Base-by-base conservation (phyloP, 192 early-diverging fungal genomes). In the Entomortierella lignicola region DNA sequence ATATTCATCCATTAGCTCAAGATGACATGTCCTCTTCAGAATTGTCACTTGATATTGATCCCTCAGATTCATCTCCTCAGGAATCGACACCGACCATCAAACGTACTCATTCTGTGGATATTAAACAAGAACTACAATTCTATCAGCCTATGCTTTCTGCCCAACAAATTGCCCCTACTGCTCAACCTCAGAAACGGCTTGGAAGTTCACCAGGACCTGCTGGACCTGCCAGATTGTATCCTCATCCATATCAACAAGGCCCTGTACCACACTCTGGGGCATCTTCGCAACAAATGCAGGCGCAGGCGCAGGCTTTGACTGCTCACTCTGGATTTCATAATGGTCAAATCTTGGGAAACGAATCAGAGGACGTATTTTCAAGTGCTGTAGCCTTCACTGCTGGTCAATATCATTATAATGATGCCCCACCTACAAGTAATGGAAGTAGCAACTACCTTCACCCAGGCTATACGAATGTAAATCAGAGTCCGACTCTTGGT, bases 111-210 rank as follows among this genome's bases (percentile, higher is more conserved):
- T 72, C 70, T 50, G 70, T 72, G 4, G 70, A 72, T 12, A 72
- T 72, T 29, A 72, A 72, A 55, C 70, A 72, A 29, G 70, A 72
- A 26, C 57, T 72, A 20, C 70, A 72, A 25, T 63, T 72, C 18
- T 72, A 72, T 25, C 70, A 72, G 23, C 70, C 70, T 23, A 55
- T 72, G 44, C 52, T 63, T 10, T 63, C 70, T n/a, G 44, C 61
- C 5, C 70, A 63, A 21, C 70, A 63, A 50, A 57, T 54, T 30
- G 31, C 55, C 6, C 25, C 55, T 20, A 12, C 66, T 8, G 17
- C 43, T 13, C 69, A 69, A 20, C 57, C 31, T 1, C 67, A 60
- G 37, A 26, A 60, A 17, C 58, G 69, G 1, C 41, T 41, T 2
- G 69, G 69, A 56, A 26, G 69, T 32, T 71, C 69, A 6, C 69